Evolutionary conservation across 805 yeast genomes (phyloP).

Genomic region (Monosporozyma yasuniensis): DNA sequence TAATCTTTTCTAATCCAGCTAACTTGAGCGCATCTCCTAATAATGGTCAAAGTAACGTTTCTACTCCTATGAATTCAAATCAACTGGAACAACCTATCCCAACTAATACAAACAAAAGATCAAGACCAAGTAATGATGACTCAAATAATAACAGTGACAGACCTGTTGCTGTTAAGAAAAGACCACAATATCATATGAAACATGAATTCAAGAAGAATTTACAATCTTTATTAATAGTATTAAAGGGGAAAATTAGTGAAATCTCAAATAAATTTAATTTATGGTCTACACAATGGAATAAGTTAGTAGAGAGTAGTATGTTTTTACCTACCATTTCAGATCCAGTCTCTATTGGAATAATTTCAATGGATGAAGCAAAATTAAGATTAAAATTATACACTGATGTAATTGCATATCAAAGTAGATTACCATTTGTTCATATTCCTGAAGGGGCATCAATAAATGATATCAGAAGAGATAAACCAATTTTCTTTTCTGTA

Average conservation of each 20-base stretch:
- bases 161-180: background rate
- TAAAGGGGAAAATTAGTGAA: conserved; percentile 32
- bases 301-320: conserved; percentile 39
- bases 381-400: conserved; percentile 44
- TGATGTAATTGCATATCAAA: conserved; percentile 35
- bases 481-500: conserved; percentile 56
- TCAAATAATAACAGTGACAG: background rate
- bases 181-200: conserved; percentile 4
- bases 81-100: background rate
- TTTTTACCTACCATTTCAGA: conserved; percentile 38
- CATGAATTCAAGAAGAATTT: conserved; percentile 20
- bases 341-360: conserved; percentile 46
- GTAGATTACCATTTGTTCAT: conserved; percentile 45
- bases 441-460: conserved; percentile 38
- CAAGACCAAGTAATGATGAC: background rate
- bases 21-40: background rate
- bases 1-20: background rate
- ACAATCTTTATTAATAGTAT: conserved; percentile 16
- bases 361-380: conserved; percentile 53
- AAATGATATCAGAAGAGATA: conserved; percentile 39
- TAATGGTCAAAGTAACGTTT: background rate
- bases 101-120: background rate
- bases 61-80: background rate
- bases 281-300: conserved; percentile 38
- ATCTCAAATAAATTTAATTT: conserved; percentile 34